Evolutionary conservation across 768 basidiomycete species (phyloP).

Genomic region (Russula compacta): DNA sequence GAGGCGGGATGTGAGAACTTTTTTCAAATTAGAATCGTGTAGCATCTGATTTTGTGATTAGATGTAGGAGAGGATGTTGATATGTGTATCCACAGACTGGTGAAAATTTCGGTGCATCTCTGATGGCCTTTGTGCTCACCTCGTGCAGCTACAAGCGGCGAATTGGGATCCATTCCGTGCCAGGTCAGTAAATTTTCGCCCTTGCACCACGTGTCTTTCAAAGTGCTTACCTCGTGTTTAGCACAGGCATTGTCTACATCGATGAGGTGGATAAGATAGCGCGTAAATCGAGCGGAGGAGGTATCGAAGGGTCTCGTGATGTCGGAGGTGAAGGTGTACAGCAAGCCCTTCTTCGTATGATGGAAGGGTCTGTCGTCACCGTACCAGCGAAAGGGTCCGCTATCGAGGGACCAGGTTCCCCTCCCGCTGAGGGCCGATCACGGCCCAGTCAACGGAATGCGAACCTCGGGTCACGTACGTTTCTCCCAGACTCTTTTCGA

Average conservation of each 20-base stretch:
- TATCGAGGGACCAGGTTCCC: constrained; percentile 37
- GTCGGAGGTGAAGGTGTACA: constrained; percentile 97
- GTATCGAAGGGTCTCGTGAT: constrained; percentile 68
- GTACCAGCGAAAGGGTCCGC: constrained; percentile 62
- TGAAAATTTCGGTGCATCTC: constrained; percentile 28
- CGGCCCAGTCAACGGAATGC: constrained; percentile 43
- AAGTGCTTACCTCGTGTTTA: constrained; percentile 26
- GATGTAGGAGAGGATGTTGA: constrained; percentile 98
- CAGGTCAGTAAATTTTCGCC: constrained; percentile 38
- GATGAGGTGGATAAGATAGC: constrained; percentile 96
- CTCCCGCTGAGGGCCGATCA: constrained; percentile 38
- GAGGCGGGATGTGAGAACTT: constrained; percentile 62
- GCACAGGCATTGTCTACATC: constrained; percentile 91
- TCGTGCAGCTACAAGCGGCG: constrained; percentile 69
- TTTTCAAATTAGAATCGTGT: not conserved
- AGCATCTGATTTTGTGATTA: constrained; percentile 24
- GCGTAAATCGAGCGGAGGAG: constrained; percentile 41
- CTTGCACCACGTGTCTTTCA: not conserved
- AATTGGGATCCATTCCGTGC: constrained; percentile 83
- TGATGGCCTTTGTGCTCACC: not conserved
- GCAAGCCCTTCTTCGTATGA: constrained; percentile 84
- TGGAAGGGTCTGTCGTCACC: constrained; percentile 85
- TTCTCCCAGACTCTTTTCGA: not conserved
- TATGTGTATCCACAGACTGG: constrained; percentile 78
- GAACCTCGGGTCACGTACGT: constrained; percentile 24